phyloP scores from a whole-genome alignment of 75 land plant genomes.

The Pinus albicaulis region DNA sequence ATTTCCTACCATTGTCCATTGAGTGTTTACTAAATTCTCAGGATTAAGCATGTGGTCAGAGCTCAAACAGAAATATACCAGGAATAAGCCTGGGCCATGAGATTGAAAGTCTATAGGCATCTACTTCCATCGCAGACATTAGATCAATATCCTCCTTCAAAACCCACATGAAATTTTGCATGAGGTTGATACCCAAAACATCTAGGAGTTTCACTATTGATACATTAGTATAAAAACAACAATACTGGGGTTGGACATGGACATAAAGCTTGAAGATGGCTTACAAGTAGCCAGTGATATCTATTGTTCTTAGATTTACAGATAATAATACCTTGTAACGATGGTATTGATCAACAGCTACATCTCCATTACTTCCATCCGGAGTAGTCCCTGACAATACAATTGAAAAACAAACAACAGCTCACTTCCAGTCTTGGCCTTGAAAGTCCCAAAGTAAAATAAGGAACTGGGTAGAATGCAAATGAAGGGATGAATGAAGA shows the following conservation, averaged over 20 bases:
- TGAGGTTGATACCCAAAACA: not conserved
- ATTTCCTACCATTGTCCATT: no score
- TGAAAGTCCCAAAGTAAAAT: not conserved
- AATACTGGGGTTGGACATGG: not conserved
- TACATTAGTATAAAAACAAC: not conserved
- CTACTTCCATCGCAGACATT: constrained; percentile 34
- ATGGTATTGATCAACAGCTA: constrained; percentile 59
- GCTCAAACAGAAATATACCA: not conserved
- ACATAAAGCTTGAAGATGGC: no score
- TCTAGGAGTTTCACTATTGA: not conserved
- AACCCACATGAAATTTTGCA: constrained; percentile 2
- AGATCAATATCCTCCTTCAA: constrained; percentile 38
- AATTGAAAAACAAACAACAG: not conserved
- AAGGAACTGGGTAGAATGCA: not conserved
- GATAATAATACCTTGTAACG: constrained; percentile 45
- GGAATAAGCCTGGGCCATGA: constrained; percentile 43
- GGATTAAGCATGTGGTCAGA: not conserved
- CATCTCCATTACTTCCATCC: constrained; percentile 49
- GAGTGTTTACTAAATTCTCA: no score
- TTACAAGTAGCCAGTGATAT: no score
- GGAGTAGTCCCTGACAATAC: constrained; percentile 6
- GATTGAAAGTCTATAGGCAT: constrained; percentile 42
- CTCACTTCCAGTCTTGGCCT: no score
- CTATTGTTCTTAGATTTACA: no score
- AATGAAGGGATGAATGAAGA: not conserved